Evolutionary conservation across 2,329 filamentous ascomycete genomes (phyloP).

Genomic region (Tolypocladium nubicola): DNA sequence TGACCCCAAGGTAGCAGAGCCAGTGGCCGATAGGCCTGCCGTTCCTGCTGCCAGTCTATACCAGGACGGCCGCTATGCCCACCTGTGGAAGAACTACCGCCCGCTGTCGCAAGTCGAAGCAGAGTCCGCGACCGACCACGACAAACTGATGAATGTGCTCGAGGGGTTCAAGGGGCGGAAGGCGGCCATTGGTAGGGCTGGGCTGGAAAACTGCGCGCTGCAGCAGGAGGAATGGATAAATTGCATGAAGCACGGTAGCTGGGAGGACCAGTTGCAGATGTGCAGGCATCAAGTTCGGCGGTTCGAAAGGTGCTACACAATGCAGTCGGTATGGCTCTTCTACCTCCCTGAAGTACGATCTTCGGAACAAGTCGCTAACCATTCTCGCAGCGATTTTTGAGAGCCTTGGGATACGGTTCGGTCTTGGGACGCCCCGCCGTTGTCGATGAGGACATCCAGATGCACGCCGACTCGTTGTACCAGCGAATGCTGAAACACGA

Average conservation of each 20-base stretch:
- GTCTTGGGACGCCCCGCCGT: conserved; percentile 52
- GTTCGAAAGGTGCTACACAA: conserved; percentile 80
- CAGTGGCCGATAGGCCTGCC: conserved; percentile 7
- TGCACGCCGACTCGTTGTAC: conserved; percentile 89
- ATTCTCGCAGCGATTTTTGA: conserved; percentile 61
- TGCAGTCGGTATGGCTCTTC: conserved; percentile 57
- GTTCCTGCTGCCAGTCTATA: conserved; percentile 43
- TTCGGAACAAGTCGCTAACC: not conserved
- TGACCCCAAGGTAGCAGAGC: conserved; percentile 8
- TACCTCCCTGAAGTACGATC: not conserved
- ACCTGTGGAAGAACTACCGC: conserved; percentile 88
- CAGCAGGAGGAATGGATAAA: conserved; percentile 75
- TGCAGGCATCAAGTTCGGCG: conserved; percentile 66
- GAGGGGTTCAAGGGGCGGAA: conserved; percentile 78
- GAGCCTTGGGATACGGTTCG: conserved; percentile 78
- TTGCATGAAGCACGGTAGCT: conserved; percentile 67
- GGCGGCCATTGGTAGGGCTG: conserved; percentile 64
- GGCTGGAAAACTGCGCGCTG: conserved; percentile 85
- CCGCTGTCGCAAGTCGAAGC: conserved; percentile 61
- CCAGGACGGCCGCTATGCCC: conserved; percentile 57
- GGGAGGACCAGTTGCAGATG: conserved; percentile 62
- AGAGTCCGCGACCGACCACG: conserved; percentile 62
- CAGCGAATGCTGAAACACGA: conserved; percentile 82
- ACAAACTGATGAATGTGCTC: conserved; percentile 70
- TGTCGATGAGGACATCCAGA: conserved; percentile 81